phyloP scores from a whole-genome alignment of 768 basidiomycete genomes.

The Coprinopsis cinerea region DNA sequence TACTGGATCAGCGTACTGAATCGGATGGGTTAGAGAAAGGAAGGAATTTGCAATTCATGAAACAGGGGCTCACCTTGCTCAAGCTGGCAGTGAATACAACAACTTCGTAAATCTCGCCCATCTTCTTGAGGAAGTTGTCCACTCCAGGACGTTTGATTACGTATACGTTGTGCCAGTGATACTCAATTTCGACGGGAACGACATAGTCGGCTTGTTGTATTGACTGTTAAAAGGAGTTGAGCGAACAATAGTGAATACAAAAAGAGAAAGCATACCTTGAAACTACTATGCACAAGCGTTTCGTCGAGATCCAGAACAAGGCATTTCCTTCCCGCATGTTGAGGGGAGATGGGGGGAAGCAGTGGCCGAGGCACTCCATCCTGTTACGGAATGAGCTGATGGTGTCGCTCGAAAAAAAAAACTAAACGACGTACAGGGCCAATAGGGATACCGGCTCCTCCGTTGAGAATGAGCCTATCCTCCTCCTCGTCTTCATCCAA shows the following conservation, averaged over 20 bases:
- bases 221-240: constrained; percentile 45
- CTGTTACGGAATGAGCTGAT: constrained; percentile 36
- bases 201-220: constrained; percentile 95
- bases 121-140: constrained; percentile 92
- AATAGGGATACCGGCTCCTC: constrained; percentile 92
- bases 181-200: constrained; percentile 98
- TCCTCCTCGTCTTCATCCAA: constrained; percentile 85
- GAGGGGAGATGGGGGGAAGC: constrained; percentile 75
- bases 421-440: constrained; percentile 62
- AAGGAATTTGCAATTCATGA: neutral
- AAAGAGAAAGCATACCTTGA: constrained; percentile 61
- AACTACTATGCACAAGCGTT: constrained; percentile 94
- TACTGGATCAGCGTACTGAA: constrained; percentile 98
- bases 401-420: neutral
- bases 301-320: constrained; percentile 96
- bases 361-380: constrained; percentile 85
- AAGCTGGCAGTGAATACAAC: constrained; percentile 98
- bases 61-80: constrained; percentile 60
- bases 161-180: constrained; percentile 97
- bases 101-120: constrained; percentile 98
- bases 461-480: constrained; percentile 80
- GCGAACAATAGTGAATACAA: neutral
- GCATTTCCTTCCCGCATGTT: constrained; percentile 88
- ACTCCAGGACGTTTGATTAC: constrained; percentile 99
- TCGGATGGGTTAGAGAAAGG: neutral